Evolutionary conservation across 768 basidiomycete genomes (phyloP).

Genomic region (Mycena albidolilacea): DNA sequence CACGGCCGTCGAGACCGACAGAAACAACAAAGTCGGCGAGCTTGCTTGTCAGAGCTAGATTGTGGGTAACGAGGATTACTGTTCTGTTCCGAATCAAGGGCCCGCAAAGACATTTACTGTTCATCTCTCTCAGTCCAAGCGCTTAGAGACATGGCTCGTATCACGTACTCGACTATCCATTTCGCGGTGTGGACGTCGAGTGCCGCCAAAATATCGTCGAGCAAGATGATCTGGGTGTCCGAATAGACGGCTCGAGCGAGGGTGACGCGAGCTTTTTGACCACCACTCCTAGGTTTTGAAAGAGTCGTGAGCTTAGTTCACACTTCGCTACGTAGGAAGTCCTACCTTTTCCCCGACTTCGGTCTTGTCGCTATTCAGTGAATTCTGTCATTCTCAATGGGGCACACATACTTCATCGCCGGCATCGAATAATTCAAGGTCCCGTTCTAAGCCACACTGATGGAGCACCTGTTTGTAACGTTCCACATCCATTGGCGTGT

Average conservation of each 20-base stretch:
- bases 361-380: slow-evolving; percentile 56
- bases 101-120: slow-evolving; percentile 50
- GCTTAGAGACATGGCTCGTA: background rate
- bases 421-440: slow-evolving; percentile 77
- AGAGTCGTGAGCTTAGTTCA: background rate
- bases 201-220: slow-evolving; percentile 82
- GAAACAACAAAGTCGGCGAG: slow-evolving; percentile 62
- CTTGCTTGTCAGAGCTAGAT: slow-evolving; percentile 58
- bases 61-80: slow-evolving; percentile 64
- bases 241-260: slow-evolving; percentile 64
- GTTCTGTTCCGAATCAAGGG: slow-evolving; percentile 57
- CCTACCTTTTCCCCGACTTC: slow-evolving; percentile 26
- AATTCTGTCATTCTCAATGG: slow-evolving; percentile 65
- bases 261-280: slow-evolving; percentile 53
- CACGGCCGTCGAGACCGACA: slow-evolving; percentile 57
- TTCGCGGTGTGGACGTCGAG: slow-evolving; percentile 85
- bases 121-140: background rate
- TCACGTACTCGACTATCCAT: slow-evolving; percentile 72
- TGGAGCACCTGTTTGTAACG: slow-evolving; percentile 83
- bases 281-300: slow-evolving; percentile 51
- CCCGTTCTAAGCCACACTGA: slow-evolving; percentile 83
- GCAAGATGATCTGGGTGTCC: slow-evolving; percentile 70
- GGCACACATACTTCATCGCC: slow-evolving; percentile 57
- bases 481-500: slow-evolving; percentile 63
- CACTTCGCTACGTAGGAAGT: background rate